Percentiles rank a stretch among this genome's conserved stretches.
These are phyloP conservation scores for Fusarium torulosum DNA, from an alignment of 2,329 filamentous ascomycete species.

Conservation along the genomic window DNA sequence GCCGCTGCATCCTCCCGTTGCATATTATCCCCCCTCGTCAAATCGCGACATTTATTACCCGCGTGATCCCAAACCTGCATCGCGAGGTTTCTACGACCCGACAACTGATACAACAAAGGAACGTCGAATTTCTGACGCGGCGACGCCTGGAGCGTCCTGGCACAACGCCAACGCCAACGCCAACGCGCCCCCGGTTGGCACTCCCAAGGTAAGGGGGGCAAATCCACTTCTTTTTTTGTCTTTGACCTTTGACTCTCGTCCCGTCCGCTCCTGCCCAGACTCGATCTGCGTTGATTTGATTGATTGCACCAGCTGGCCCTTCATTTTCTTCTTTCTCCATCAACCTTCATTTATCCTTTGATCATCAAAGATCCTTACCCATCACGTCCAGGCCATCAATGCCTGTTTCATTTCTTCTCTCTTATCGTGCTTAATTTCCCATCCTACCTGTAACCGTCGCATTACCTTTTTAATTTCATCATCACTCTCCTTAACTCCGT, in stretches of 20 bases:
- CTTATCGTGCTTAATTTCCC: conserved; percentile 26
- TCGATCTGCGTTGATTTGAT: conserved; percentile 36
- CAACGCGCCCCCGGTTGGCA: conserved; percentile 57
- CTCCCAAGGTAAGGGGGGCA: conserved; percentile 62
- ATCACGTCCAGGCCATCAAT: conserved; percentile 43
- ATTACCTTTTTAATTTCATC: conserved; percentile 42
- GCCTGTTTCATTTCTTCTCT: conserved; percentile 34
- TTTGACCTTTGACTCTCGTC: conserved; percentile 45
- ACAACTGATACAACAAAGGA: conserved; percentile 64
- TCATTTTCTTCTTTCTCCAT: conserved; percentile 34
- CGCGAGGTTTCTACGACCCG: conserved; percentile 66
- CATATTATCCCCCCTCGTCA: conserved; percentile 56
- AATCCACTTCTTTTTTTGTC: conserved; percentile 49
- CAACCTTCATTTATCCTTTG: conserved; percentile 33
- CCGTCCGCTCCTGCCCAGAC: conserved; percentile 30
- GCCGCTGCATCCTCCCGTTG: conserved; percentile 59
- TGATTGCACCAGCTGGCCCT: conserved; percentile 38
- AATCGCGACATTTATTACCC: conserved; percentile 49
- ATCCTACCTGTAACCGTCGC: conserved; percentile 24
- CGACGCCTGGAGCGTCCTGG: conserved; percentile 55
- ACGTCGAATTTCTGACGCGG: conserved; percentile 59
- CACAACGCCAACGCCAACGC: conserved; percentile 52
- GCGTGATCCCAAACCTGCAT: conserved; percentile 55
- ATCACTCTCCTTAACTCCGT: conserved; percentile 38
- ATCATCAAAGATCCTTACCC: conserved; percentile 22